phyloP scores from a whole-genome alignment of 345 rosid species.

The Erucastrum elatum region DNA sequence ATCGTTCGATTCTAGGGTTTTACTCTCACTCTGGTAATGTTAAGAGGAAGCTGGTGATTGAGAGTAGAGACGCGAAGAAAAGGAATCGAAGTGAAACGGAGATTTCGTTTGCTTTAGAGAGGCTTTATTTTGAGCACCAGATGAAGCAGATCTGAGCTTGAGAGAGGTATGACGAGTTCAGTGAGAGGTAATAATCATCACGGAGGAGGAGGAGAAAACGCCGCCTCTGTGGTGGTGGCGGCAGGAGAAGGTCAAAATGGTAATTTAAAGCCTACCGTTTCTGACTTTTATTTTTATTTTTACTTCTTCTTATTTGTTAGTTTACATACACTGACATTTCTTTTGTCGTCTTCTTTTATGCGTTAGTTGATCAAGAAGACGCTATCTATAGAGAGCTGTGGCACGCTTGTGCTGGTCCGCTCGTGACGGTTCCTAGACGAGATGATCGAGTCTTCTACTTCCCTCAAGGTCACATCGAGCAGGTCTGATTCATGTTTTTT shows the following conservation, averaged over 20 bases:
- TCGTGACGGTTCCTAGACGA: conserved; percentile 72
- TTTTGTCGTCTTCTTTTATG: neutral
- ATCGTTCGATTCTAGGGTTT: conserved; percentile 28
- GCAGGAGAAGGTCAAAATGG: conserved; percentile 43
- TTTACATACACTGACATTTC: conserved; percentile 9
- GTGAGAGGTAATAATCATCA: conserved; percentile 46
- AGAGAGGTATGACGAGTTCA: conserved; percentile 40
- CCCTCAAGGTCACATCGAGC: conserved; percentile 94
- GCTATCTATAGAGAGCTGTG: conserved; percentile 80
- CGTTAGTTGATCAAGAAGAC: conserved; percentile 52
- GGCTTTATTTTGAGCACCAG: conserved; percentile 9
- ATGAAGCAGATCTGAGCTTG: conserved; percentile 55
- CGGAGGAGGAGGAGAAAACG: conserved; percentile 43
- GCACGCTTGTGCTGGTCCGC: conserved; percentile 96
- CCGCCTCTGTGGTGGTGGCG: neutral
- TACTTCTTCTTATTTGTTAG: neutral
- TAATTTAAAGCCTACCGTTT: conserved; percentile 32
- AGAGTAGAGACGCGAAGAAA: neutral
- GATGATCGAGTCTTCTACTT: conserved; percentile 79
- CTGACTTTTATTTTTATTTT: neutral
- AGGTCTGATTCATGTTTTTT: conserved; percentile 41
- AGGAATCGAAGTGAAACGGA: neutral
- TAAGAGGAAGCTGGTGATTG: conserved; percentile 22
- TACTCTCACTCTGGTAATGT: conserved; percentile 23
- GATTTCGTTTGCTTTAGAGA: neutral